These are phyloP conservation scores for Trichophyton benhamiae DNA, from an alignment of 2,329 filamentous ascomycete genomes.

Conservation along the genomic window DNA sequence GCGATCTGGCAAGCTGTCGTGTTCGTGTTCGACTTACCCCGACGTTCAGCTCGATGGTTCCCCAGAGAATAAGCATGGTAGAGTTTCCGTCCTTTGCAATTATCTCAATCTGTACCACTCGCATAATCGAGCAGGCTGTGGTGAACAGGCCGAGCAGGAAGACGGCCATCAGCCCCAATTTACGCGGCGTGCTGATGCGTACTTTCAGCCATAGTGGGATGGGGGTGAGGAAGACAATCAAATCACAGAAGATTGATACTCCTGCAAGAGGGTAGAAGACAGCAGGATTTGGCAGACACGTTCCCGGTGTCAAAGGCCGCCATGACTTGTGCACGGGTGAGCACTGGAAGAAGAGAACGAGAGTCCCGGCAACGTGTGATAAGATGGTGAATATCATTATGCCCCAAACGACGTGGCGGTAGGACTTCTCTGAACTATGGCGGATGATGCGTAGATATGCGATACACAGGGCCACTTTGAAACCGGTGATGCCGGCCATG, in stretches of 20 bases:
- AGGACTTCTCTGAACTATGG: constrained; percentile 36
- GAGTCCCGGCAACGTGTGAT: constrained; percentile 38
- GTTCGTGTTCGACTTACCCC: constrained; percentile 31
- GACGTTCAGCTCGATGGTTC: constrained; percentile 46
- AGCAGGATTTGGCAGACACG: constrained; percentile 36
- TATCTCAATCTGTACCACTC: constrained; percentile 40
- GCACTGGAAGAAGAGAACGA: constrained; percentile 42
- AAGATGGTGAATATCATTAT: constrained; percentile 35
- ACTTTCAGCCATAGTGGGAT: constrained; percentile 40
- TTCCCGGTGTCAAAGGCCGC: constrained; percentile 31
- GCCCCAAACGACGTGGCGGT: constrained; percentile 35
- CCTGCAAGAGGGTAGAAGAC: constrained; percentile 43
- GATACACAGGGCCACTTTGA: constrained; percentile 44
- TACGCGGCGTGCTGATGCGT: constrained; percentile 39
- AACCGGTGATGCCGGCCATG: constrained; percentile 44
- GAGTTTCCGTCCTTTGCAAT: constrained; percentile 43
- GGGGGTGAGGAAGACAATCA: constrained; percentile 40
- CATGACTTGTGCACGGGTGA: constrained; percentile 40
- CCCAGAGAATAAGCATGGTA: constrained; percentile 46
- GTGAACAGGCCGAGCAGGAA: constrained; percentile 45
- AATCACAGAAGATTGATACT: constrained; percentile 41
- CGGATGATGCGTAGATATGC: constrained; percentile 42
- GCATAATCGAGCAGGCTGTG: constrained; percentile 43
- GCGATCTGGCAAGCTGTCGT: neutral
- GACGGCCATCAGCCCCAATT: constrained; percentile 40